Conservation (phyloP, 2,329 filamentous ascomycete species). For the Cadophora sp. region DNA sequence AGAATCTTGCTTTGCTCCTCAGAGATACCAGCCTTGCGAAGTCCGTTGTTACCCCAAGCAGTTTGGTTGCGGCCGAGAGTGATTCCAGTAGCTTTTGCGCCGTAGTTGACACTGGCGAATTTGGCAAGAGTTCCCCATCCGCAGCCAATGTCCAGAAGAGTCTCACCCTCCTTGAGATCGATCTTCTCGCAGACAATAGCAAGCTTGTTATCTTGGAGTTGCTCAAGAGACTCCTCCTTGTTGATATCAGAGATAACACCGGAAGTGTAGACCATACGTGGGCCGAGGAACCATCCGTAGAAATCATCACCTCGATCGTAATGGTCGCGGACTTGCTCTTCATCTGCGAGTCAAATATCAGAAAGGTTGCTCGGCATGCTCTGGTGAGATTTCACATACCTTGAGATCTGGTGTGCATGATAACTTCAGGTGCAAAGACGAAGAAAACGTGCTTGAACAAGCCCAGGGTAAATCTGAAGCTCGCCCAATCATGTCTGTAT, state of each 20-base stretch:
- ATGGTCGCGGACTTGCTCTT: conserved; percentile 97
- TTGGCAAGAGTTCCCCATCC: conserved; percentile 97
- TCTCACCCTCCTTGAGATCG: conserved; percentile 79
- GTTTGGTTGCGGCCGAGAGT: conserved; percentile 97
- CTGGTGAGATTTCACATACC: conserved; percentile 53
- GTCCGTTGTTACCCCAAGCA: conserved; percentile 91
- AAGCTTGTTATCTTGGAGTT: conserved; percentile 98
- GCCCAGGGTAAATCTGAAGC: conserved; percentile 85
- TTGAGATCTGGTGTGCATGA: conserved; percentile 92
- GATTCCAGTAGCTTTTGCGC: conserved; percentile 81
- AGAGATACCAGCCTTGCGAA: conserved; percentile 80
- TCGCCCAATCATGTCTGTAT: conserved; percentile 96
- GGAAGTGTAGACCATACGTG: conserved; percentile 98
- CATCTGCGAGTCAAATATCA: conserved; percentile 65
- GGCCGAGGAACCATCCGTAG: conserved; percentile 97
- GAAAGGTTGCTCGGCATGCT: conserved; percentile 14
- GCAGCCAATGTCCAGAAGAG: conserved; percentile 92
- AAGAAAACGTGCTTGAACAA: conserved; percentile 90
- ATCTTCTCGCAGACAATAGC: conserved; percentile 97
- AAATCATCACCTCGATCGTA: conserved; percentile 99
- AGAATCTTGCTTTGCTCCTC: conserved; percentile 91
- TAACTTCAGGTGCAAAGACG: conserved; percentile 86
- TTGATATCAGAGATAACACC: conserved; percentile 90
- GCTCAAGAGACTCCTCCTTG: conserved; percentile 87
- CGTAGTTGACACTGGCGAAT: conserved; percentile 92